These are phyloP conservation scores for Xylaria sp. DNA, from an alignment of 2,329 filamentous ascomycete species.

Conservation along the genomic window DNA sequence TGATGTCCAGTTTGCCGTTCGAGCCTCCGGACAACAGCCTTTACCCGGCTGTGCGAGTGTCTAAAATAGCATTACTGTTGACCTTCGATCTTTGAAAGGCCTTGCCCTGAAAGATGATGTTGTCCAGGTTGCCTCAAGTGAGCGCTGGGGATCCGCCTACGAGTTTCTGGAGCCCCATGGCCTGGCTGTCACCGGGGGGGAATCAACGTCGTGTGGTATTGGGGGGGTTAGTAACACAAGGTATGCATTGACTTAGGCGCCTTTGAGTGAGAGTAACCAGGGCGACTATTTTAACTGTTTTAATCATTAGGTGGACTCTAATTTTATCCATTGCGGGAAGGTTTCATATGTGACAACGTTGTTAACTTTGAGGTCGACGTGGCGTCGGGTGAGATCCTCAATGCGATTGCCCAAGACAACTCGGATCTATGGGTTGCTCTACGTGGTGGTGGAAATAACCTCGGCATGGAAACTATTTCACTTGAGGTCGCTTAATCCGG, in stretches of 20 bases:
- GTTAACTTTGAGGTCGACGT: conserved; percentile 49
- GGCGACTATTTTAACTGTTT: background rate
- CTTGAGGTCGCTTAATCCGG: no score
- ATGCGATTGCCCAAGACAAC: conserved; percentile 44
- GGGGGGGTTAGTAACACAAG: conserved; percentile 10
- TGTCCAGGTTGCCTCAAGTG: conserved; percentile 8
- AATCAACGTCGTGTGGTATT: background rate
- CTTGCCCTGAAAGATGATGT: background rate
- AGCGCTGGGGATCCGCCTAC: conserved; percentile 21
- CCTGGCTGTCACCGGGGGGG: conserved; percentile 4
- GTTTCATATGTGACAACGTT: conserved; percentile 47
- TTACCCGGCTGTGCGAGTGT: conserved; percentile 14
- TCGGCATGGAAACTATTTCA: conserved; percentile 4
- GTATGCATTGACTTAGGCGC: conserved; percentile 8
- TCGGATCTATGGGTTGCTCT: conserved; percentile 50
- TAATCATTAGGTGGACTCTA: conserved; percentile 43
- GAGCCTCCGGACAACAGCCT: conserved; percentile 19
- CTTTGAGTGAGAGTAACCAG: background rate
- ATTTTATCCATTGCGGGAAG: conserved; percentile 47
- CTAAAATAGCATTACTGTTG: conserved; percentile 14
- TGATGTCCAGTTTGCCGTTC: conserved; percentile 12
- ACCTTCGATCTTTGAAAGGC: conserved; percentile 2
- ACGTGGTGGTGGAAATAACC: conserved; percentile 47
- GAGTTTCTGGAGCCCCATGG: conserved; percentile 6
- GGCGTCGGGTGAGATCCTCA: conserved; percentile 46